Evolutionary conservation across 257 asterid species (phyloP), one percentile per base, ranked within the genome.

Genomic region (Fraxinus excelsior): DNA sequence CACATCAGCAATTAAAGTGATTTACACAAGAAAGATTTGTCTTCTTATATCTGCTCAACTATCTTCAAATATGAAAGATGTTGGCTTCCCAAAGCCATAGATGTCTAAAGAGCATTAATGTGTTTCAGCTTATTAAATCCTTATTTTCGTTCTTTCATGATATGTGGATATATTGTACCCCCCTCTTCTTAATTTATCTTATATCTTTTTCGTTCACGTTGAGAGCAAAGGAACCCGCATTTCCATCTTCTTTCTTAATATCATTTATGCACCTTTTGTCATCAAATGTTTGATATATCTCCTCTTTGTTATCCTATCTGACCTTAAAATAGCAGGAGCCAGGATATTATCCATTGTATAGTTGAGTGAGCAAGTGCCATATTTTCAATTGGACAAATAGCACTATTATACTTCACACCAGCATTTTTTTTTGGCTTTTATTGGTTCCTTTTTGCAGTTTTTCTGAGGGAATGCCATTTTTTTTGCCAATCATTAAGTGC

Each of bases 401-500:
- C 29, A 56, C 66, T 21, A 46, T 25, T 14, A 1, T 3, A 70
- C 38, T 53, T 34, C 64, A 23, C 37, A 28, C 40, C 7, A 31
- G 34, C 66, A 26, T 26, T 80, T 53, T 29, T 29, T 32, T 8
- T 8, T 37, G 11, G 11, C 11, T 37, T 29, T 14, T 23, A 25
- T 7, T 70, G 13, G 75, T 71, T 77, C 46, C 67, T 70, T 49
- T 49, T 68, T 70, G 19, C 18, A 44, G 40, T 12, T 62, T 46
- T 75, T 32, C 31, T 18, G 60, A 34, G 62, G 74, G 64, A 46
- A 49, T 73, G 32, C 4, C 70, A 40, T 32, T 40, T 37, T 26
- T 67, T 56, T 71, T 37, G 67, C 28, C 38, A 46, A 65, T 42
- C n/a, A 71, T 26, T 56, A 31, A 26, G 32, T 81, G 70, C 62